Evolutionary conservation across 192 early-diverging fungal species (phyloP), one percentile per base, ranked within the genome.

Genomic region (Jimgerdemannia lactiflua): DNA sequence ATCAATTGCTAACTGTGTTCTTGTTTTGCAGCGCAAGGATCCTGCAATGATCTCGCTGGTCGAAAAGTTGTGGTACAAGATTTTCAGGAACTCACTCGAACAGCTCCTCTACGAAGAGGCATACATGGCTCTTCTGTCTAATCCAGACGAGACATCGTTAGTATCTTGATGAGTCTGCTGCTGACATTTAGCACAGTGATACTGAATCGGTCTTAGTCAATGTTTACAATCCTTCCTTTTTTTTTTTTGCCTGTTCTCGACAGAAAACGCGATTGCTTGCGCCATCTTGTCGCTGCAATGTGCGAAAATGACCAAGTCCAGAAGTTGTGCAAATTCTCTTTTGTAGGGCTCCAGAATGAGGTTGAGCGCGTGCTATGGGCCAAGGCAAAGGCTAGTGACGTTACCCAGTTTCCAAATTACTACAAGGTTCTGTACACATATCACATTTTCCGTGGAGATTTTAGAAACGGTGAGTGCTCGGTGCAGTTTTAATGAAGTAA

Each of bases 291-390:
- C 42, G n/a, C 65, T 2, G 72, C 67, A 3, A 40, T 73, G 18
- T 73, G 72, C 20, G 64, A 73, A 64, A 73, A 73, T 14, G 67
- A 73, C 7, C 64, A 73, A 65, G 72, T 66, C n/a, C 63, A 73
- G 64, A 9, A 43, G 10, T 39, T 73, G 10, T 73, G 72, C 40
- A 10, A 66, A 39, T 66, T 73, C 0, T 64, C 19, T 40, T 73
- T 73, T 41, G 72, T 66, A 20, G 49, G 67, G 9, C 67, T 73
- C 29, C 72, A 73, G 19, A 39, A 64, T 8, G 72, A 73, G 65
- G 72, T 73, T 41, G 67, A 73, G 59, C 64, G 43, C 39, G 42
- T 66, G 3, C 17, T 73, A 64, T 66, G 41, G 4, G 67, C 64
- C 29, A 39, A 66, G 10, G 72, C 72, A 43, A 66, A 73, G 65